Evolutionary conservation across 371 early-diverging fungal genomes (phyloP), one percentile per base, ranked within the genome.

Genomic region (Phascolomyces articulosus): DNA sequence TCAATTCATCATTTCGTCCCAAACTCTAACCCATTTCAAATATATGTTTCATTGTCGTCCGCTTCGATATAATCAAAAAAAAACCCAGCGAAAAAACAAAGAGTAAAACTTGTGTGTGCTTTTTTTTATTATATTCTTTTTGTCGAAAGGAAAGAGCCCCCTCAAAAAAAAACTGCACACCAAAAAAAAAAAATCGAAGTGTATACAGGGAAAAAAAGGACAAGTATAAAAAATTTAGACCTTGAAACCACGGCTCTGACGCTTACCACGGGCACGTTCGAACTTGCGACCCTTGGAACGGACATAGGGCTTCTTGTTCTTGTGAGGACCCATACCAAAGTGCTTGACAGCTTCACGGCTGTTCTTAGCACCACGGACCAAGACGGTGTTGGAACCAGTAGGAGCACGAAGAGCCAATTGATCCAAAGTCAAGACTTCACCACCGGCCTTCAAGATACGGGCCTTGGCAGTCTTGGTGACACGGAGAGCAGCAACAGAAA

Each of bases 221-320:
- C 9, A 38, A 38, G 13, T 13, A 38, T 38, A 38, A 47, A n/a
- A 6, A 4, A 47, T 82, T 88, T 90, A 93, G 70, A 82, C 89
- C 90, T 94, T 94, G 93, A 90, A 96, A 77, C 96, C 96, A 78
- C 95, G 93, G 82, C 91, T 90, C 74, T 93, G 90, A 90, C 99
- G 93, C 83, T 97, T 94, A 90, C 98, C 98, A 95, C 99, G 97
- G 78, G 98, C 98, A 64, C 88, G 85, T 86, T 98, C 98, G 86
- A 97, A 97, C 93, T 99, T 99, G 89, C 99, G 93, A 67, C 99
- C 99, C 95, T 98, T 97, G 85, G 94, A 92, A 76, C 95, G 93
- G 79, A 97, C 94, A 78, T 93, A 97, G 74, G 99, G 99, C 91
- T 84, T 86, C 80, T 79, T 80, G 73, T 87, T 76, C 85, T 90